Percentiles rank a stretch among this genome's conserved stretches.
These are phyloP conservation scores for Asterophora parasitica DNA, from an alignment of 768 basidiomycete species.

Conservation along the genomic window DNA sequence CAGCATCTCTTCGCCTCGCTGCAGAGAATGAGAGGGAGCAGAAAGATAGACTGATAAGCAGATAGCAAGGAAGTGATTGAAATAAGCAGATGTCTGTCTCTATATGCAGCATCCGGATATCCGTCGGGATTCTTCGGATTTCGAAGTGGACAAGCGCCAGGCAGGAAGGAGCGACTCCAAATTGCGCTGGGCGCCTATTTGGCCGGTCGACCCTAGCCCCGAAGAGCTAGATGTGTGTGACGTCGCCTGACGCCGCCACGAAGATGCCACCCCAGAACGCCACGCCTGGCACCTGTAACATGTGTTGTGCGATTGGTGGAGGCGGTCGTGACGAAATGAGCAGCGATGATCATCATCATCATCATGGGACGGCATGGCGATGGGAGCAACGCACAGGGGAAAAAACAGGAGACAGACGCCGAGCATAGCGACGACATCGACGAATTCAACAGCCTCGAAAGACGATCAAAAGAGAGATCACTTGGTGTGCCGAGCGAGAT, in stretches of 20 bases:
- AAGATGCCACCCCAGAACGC: background rate
- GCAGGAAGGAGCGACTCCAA: background rate
- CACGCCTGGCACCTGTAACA: background rate
- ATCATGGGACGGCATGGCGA: background rate
- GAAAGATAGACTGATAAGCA: conserved; percentile 6
- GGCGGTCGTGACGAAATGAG: too few species aligned
- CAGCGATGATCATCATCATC: background rate
- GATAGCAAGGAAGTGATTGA: background rate
- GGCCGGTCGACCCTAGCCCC: background rate
- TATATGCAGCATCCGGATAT: conserved; percentile 2
- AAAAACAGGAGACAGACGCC: background rate
- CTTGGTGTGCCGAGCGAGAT: background rate
- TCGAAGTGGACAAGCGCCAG: background rate
- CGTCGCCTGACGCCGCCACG: background rate
- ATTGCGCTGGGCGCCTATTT: background rate
- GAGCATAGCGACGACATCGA: background rate
- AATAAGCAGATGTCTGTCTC: conserved; percentile 1
- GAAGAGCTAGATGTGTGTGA: background rate
- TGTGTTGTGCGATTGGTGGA: background rate
- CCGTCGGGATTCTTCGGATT: conserved; percentile 14
- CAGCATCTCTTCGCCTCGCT: background rate
- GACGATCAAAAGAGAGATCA: too few species aligned
- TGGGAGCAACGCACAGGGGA: too few species aligned
- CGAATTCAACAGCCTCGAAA: background rate
- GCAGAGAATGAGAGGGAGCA: conserved; percentile 2